Evolutionary conservation across 805 yeast genomes (phyloP), one percentile per base, ranked within the genome.

Genomic region (Candida caryicola): DNA sequence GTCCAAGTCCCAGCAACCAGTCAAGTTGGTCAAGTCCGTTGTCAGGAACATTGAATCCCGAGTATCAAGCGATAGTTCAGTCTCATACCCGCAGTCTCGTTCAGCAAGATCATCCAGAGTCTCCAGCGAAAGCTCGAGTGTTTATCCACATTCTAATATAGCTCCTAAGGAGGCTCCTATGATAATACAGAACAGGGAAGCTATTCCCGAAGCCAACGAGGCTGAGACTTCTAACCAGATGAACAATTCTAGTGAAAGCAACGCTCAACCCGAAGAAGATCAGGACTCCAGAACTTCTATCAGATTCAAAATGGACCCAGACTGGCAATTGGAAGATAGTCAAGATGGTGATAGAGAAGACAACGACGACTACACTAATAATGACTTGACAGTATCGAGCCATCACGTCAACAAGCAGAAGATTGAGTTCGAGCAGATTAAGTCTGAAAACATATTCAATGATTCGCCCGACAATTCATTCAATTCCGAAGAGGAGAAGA

Each of bases 311-410:
- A 52, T 61, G 37, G 68, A 63, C 36, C 49, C 59, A 23, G 64
- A 57, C 23, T 64, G 69, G 69, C 62, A 61, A 44, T 53, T 59
- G 29, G 69, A 64, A 36, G 62, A 62, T 37, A 62, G 69, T 33
- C 53, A 62, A 33, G 70, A 64, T 46, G 70, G 69, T 9, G 70
- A 64, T 34, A 47, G 54, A 31, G 70, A 64, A 45, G 70, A 64
- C 37, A 64, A 64, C 43, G 65, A 55, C 30, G 61, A 54, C 8
- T 44, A 40, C 27, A 57, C 62, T 5, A 51, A 56, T 34, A 56
- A 40, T 15, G 45, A 44, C 21, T 36, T 38, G 23, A 44, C 44
- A 7, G 23, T 36, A 12, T 32, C 39, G n/a, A 44, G 48, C 18
- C 29, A 29, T n/a, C 13, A 31, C 12, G 36, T 34, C 21, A 14